Evolutionary conservation across 1,284 basidiomycete species (phyloP), one percentile per base, ranked within the genome.

Genomic region (Cryptococcus wingfieldii): DNA sequence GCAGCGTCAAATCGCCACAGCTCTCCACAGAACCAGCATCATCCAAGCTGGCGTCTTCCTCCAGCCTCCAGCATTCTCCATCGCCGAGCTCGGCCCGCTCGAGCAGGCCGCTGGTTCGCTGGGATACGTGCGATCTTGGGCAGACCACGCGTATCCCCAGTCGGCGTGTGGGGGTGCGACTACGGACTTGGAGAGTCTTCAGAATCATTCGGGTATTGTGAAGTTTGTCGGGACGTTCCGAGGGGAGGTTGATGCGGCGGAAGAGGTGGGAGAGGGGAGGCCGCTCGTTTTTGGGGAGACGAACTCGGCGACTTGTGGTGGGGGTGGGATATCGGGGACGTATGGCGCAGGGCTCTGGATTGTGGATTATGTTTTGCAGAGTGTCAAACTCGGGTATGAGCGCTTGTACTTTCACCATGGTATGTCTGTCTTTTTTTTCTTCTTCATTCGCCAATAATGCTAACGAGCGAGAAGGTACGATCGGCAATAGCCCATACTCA

Each of bases 271-370:
- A 6, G 70, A 68, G 3, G 74, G 76, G 1, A 78, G 78, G 65
- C 67, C 64, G 42, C 77, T 78, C 59, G 78, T 79, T 65, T 65
- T 81, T 9, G 79, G 77, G 4, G 80, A 81, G 62, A 81, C 80
- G 1, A 81, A 80, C 61, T 80, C 79, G 78, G 79, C 79, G 7
- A 80, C 79, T 3, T 80, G 79, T 55, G 79, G 79, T 5, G 79
- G 79, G 8, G 79, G 78, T 18, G 79, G 78, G 1, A 79, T 80
- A 55, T 79, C 77, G 53, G 77, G 77, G 0, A 80, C 77, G 0
- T 80, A 79, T 56, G 80, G 79, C 12, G 79, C 79, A 0, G 79
- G 70, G 2, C 65, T 81, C 2, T 81, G 80, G 80, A 75, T 80
- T 47, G 68, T 80, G 31, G 79, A 81, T 62, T 80, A 80, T 54